These are phyloP conservation scores for Prunus mongolica DNA, from an alignment of 306 rosid species.

Conservation along the genomic window DNA sequence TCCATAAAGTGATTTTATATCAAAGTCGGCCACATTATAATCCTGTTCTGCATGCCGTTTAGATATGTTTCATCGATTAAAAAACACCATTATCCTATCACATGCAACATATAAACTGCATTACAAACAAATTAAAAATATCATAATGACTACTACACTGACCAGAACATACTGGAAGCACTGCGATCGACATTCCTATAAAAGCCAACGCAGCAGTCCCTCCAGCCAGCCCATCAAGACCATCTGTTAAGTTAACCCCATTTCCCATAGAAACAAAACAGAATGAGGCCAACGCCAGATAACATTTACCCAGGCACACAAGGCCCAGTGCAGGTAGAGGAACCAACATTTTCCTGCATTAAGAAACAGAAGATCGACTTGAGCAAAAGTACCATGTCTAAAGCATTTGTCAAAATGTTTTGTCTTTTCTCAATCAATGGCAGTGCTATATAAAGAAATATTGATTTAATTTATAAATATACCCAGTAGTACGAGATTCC, in stretches of 20 bases:
- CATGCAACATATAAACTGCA: neutral
- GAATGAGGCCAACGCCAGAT: constrained; percentile 69
- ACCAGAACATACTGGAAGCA: constrained; percentile 96
- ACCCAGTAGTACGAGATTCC: neutral
- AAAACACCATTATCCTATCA: neutral
- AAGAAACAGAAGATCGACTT: constrained; percentile 16
- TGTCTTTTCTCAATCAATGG: neutral
- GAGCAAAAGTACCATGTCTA: constrained; percentile 1
- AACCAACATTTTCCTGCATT: constrained; percentile 81
- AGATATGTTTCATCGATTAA: too few relatives aligned
- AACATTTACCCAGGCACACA: constrained; percentile 65
- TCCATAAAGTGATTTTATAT: neutral
- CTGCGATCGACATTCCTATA: constrained; percentile 87
- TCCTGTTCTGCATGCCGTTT: neutral
- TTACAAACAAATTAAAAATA: neutral
- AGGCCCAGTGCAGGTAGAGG: constrained; percentile 88
- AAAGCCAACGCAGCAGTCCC: constrained; percentile 95
- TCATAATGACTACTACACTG: constrained; percentile 28
- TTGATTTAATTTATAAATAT: neutral
- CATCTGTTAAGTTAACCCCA: constrained; percentile 80
- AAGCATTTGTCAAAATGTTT: neutral
- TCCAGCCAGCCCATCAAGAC: constrained; percentile 94
- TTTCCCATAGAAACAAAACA: constrained; percentile 86
- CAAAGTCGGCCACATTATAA: too few relatives aligned
- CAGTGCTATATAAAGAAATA: neutral